phyloP scores from a whole-genome alignment of 345 rosid genomes.

The Turnera subulata region DNA sequence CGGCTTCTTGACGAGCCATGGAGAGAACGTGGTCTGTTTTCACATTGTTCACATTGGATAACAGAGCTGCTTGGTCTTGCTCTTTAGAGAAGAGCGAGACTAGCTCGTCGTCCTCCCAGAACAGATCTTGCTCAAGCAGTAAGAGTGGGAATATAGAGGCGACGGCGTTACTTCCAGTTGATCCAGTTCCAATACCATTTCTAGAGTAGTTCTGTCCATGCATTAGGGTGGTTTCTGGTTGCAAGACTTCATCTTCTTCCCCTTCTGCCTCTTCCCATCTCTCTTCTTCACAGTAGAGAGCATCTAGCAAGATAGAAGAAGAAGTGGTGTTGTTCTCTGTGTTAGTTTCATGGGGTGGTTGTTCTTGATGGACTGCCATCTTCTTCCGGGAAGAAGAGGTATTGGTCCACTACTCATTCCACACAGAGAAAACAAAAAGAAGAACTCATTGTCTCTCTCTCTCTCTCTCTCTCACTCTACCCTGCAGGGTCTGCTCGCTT shows the following conservation, averaged over 20 bases:
- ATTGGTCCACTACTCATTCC: constrained; percentile 20
- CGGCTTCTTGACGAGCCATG: constrained; percentile 18
- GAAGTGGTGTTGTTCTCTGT: background rate
- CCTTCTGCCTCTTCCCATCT: constrained; percentile 18
- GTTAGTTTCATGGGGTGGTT: background rate
- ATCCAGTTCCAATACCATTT: background rate
- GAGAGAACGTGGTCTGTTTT: constrained; percentile 9
- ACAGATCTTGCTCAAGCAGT: constrained; percentile 58
- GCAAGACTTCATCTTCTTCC: constrained; percentile 9
- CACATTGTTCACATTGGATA: constrained; percentile 3
- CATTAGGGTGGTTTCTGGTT: background rate
- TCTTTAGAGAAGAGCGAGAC: constrained; percentile 61
- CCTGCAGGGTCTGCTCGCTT: too few species aligned
- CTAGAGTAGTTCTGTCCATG: background rate
- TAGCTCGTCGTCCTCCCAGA: constrained; percentile 79
- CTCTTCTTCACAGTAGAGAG: constrained; percentile 31
- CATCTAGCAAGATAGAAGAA: constrained; percentile 15
- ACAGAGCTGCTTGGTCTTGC: constrained; percentile 23
- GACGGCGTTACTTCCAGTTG: constrained; percentile 1
- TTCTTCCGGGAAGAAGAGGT: constrained; percentile 33
- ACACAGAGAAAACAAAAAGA: constrained; percentile 6
- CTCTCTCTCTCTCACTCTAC: constrained; percentile 16
- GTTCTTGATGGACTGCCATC: constrained; percentile 6
- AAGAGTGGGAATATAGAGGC: constrained; percentile 27
- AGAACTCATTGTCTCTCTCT: constrained; percentile 12